A percentile compares a stretch with the other conserved stretches of the same genome.
Evolutionary conservation across 805 yeast species (phyloP).

Genomic region (Zygosaccharomyces lentus): DNA sequence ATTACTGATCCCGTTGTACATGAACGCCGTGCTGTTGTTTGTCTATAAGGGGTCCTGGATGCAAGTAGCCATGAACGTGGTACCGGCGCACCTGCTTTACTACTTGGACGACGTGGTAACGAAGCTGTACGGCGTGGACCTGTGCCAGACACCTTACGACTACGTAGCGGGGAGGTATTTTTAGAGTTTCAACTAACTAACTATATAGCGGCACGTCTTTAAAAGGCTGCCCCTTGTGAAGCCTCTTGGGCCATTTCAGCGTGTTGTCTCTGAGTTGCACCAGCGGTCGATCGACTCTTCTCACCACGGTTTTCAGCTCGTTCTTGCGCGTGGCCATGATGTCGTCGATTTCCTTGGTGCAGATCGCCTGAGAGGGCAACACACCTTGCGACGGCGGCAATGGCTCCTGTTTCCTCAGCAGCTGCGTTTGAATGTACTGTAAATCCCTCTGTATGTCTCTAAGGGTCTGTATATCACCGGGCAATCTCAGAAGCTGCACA

Average conservation of each 20-base stretch:
- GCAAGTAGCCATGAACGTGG: conserved; percentile 25
- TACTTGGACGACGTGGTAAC: conserved; percentile 27
- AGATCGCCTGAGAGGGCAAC: neutral
- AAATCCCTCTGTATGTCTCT: conserved; percentile 8
- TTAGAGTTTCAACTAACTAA: conserved; percentile 2
- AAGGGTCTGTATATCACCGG: conserved; percentile 10
- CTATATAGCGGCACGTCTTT: conserved; percentile 21
- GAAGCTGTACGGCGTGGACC: conserved; percentile 27
- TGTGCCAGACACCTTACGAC: conserved; percentile 29
- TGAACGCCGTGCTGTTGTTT: conserved; percentile 23
- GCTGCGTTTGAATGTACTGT: neutral
- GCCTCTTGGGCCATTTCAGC: conserved; percentile 25
- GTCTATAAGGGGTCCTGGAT: conserved; percentile 15
- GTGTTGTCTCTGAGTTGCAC: conserved; percentile 20
- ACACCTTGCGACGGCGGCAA: neutral
- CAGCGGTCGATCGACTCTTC: conserved; percentile 23
- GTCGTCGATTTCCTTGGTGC: conserved; percentile 4
- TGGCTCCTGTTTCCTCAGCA: neutral
- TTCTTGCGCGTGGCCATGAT: conserved; percentile 5
- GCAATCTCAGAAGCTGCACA: conserved; percentile 21
- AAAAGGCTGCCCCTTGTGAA: neutral
- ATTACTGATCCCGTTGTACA: conserved; percentile 22
- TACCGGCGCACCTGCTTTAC: conserved; percentile 31
- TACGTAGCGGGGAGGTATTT: conserved; percentile 3
- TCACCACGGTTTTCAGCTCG: conserved; percentile 25